phyloP scores from a whole-genome alignment of 1,139 yeast species.

The Diutina neorugosa region DNA sequence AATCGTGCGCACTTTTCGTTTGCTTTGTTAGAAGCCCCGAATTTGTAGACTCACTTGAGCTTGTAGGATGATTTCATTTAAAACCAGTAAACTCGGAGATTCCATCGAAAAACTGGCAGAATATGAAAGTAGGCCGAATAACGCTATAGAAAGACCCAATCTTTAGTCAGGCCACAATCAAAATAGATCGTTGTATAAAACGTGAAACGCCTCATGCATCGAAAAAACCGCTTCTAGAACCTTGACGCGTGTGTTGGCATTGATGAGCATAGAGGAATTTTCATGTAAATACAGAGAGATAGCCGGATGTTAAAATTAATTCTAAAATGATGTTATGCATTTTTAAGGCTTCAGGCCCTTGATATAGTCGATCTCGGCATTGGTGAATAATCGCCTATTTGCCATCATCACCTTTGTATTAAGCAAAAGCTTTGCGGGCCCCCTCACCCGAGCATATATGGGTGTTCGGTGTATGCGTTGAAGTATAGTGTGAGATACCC shows the following conservation, averaged over 20 bases:
- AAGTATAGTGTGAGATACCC: neutral
- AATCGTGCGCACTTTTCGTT: neutral
- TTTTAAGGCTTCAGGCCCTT: neutral
- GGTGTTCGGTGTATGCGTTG: neutral
- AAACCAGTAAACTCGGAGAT: too few relatives aligned
- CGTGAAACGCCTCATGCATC: too few relatives aligned
- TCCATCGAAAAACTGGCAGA: too few relatives aligned
- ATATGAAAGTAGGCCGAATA: too few relatives aligned
- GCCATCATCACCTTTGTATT: neutral
- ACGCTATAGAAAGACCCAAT: too few relatives aligned
- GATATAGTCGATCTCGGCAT: neutral
- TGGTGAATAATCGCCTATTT: neutral
- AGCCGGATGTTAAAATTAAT: too few relatives aligned
- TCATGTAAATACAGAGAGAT: too few relatives aligned
- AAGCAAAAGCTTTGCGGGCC: neutral
- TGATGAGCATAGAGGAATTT: too few relatives aligned
- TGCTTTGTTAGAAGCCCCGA: conserved; percentile 4
- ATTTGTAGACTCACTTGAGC: neutral
- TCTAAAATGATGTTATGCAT: neutral
- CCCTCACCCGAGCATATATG: neutral
- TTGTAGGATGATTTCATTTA: neutral
- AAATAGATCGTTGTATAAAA: too few relatives aligned
- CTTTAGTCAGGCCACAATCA: too few relatives aligned
- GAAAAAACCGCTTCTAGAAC: too few relatives aligned
- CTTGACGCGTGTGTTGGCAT: too few relatives aligned